A percentile compares a stretch with the other conserved stretches of the same genome.
These are phyloP conservation scores for Tylopilus balloui DNA, from an alignment of 768 basidiomycete species.

Conservation along the genomic window DNA sequence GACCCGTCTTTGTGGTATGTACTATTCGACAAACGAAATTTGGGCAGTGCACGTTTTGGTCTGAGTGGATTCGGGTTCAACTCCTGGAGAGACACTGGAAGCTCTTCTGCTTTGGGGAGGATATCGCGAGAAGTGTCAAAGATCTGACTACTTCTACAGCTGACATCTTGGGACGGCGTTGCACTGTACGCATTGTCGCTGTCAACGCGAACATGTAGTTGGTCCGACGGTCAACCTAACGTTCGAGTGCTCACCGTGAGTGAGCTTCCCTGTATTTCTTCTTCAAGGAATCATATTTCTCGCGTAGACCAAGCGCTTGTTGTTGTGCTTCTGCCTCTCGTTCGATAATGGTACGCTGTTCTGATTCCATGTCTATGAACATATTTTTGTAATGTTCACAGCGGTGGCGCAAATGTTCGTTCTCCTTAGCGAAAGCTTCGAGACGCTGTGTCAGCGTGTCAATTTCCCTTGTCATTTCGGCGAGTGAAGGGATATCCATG, in stretches of 20 bases:
- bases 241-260: conserved; percentile 11
- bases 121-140: conserved; percentile 10
- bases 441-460: conserved; percentile 37
- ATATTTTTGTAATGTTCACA: conserved; percentile 40
- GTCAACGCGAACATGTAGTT: not conserved
- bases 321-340: conserved; percentile 34
- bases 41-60: conserved; percentile 30
- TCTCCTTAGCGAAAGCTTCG: conserved; percentile 36
- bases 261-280: conserved; percentile 19
- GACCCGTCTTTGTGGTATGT: conserved; percentile 5
- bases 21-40: conserved; percentile 10
- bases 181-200: conserved; percentile 6
- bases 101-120: conserved; percentile 23
- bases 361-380: conserved; percentile 30
- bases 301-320: conserved; percentile 38
- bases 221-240: not conserved
- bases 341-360: conserved; percentile 27
- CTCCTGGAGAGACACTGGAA: conserved; percentile 13
- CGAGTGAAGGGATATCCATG: conserved; percentile 38
- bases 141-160: conserved; percentile 9
- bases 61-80: conserved; percentile 6
- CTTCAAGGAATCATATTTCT: conserved; percentile 31
- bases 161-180: conserved; percentile 3
- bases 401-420: conserved; percentile 40
- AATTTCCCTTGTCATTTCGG: conserved; percentile 30